Evolutionary conservation across 805 yeast genomes (phyloP), one percentile per base, ranked within the genome.

Genomic region (Candida yuanshanica): DNA sequence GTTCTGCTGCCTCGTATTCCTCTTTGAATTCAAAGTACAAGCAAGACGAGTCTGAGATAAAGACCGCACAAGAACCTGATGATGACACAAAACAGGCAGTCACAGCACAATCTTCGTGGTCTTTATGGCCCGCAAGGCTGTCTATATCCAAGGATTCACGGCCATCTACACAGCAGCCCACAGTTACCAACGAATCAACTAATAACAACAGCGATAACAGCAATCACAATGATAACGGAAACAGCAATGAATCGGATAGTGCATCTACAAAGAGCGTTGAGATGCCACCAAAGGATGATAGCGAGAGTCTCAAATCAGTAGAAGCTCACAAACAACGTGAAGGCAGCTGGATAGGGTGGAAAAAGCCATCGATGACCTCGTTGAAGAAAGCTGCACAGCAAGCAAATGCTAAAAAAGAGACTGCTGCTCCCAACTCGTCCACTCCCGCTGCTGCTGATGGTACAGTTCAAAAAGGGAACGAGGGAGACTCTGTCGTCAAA

Each of bases 341-440:
- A 12, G 17, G 32, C 6, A 37, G 36, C 5, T 55, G 59, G 59
- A 44, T 50, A 13, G 43, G 44, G 3, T 55, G 59, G 59, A 42
- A 48, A 21, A 53, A 46, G 26, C 49, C 58, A 3, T 55, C 59
- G 3, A 18, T 45, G 18, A 46, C 51, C 2, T 55, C 59, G 2
- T 21, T 52, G 22, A 46, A 37, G 37, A 51, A 42, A 31, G 48
- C 43, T 10, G 38, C 37, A 7, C 16, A 8, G 10, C 31, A 27
- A 11, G 31, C 31, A 10, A 27, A 27, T 27, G 31, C 41, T 52
- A 20, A 58, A 54, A 27, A 14, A 27, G 31, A 27, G 18, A 27
- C 4, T 14, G 31, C 37, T 49, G 18, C 53, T 53, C 16, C 68
- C 69, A 23, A 68, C 68, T 27, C 55, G 58, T 34, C 53, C 66